Percentiles rank a stretch among this genome's conserved stretches.
phyloP scores from a whole-genome alignment of 2,329 filamentous ascomycete species.

The Fusarium chaquense region DNA sequence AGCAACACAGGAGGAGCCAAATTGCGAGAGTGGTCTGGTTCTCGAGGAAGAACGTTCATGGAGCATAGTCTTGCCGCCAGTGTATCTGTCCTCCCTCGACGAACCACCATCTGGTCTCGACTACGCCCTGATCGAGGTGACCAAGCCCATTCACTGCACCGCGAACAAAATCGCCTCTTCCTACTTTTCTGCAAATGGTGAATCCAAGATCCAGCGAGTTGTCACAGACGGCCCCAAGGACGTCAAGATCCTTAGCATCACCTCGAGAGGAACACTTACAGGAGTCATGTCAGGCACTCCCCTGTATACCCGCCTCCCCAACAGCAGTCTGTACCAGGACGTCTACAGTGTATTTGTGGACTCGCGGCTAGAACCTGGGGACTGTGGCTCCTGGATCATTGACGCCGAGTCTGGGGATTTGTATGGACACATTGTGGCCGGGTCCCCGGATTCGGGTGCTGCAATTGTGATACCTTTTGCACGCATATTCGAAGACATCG shows the following conservation, averaged over 20 bases:
- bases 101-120: not conserved
- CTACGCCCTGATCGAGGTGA: not conserved
- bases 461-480: not conserved
- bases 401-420: not conserved
- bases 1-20: not conserved
- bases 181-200: not conserved
- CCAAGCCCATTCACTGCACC: not conserved
- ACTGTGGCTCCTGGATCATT: not conserved
- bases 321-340: not conserved
- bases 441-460: not conserved
- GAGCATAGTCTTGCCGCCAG: not conserved
- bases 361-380: not conserved
- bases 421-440: not conserved
- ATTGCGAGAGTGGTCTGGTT: not conserved
- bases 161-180: not conserved
- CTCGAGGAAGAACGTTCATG: not conserved
- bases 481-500: not conserved
- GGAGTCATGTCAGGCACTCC: not conserved
- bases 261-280: not conserved
- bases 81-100: not conserved
- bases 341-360: not conserved
- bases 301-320: not conserved
- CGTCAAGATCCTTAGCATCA: not conserved
- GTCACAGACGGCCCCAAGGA: not conserved
- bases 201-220: not conserved